These are phyloP conservation scores for Solanum hybrid DNA, from an alignment of 305 asterid species.

Conservation along the genomic window DNA sequence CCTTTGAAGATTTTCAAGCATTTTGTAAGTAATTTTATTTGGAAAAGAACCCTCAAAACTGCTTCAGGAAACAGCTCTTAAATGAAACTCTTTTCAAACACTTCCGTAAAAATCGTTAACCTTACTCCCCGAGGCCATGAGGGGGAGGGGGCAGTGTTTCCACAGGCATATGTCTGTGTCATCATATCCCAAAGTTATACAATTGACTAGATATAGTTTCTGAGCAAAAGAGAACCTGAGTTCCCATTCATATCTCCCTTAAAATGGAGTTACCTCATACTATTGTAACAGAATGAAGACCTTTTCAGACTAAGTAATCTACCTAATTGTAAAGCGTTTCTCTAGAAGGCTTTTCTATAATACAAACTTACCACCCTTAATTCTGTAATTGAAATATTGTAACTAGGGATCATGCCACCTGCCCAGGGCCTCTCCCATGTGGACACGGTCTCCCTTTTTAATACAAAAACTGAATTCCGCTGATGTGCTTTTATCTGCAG, in stretches of 20 bases:
- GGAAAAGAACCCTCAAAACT: neutral
- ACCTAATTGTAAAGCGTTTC: neutral
- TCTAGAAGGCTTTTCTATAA: neutral
- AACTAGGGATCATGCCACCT: constrained; percentile 40
- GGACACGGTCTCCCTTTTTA: constrained; percentile 52
- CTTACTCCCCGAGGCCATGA: neutral
- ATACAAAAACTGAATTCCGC: constrained; percentile 62
- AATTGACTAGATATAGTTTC: neutral
- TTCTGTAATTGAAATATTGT: neutral
- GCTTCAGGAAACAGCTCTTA: neutral
- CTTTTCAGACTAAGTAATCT: neutral
- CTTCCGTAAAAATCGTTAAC: neutral
- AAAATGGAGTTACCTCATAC: neutral
- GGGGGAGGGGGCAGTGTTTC: neutral
- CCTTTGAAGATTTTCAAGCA: neutral
- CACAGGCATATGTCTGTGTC: neutral
- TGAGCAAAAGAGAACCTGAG: neutral
- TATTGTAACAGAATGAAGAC: neutral
- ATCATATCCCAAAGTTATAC: neutral
- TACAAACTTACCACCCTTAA: neutral
- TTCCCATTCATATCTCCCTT: neutral
- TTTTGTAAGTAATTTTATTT: neutral
- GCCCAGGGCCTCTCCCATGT: constrained; percentile 89
- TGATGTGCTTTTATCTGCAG: constrained; percentile 19
- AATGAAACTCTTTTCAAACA: neutral